phyloP scores from a whole-genome alignment of 2,329 filamentous ascomycete species.

The Aureobasidium lini region DNA sequence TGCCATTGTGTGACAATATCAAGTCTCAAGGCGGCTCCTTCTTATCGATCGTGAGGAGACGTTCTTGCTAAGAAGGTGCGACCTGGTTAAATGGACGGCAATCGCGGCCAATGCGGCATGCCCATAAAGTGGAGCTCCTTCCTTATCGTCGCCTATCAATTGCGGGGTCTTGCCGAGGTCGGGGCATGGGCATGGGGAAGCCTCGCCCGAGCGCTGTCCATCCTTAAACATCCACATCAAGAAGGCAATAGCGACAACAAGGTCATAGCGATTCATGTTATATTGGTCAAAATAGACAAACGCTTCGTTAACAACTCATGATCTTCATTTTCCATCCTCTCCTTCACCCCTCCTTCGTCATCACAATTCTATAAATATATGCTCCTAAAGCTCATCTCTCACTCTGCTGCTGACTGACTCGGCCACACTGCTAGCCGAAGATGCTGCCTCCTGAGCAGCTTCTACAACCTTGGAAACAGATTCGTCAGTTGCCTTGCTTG shows the following conservation, averaged over 20 bases:
- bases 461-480: slow-evolving; percentile 28
- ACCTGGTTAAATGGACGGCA: neutral
- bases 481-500: slow-evolving; percentile 23
- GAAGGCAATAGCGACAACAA: no score
- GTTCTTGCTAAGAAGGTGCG: neutral
- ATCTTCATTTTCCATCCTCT: neutral
- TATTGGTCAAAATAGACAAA: slow-evolving; percentile 8
- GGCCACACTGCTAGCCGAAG: slow-evolving; percentile 36
- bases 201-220: neutral
- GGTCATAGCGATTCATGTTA: neutral
- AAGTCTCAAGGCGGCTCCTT: neutral
- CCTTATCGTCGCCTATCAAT: slow-evolving; percentile 8
- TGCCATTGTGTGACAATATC: slow-evolving; percentile 30
- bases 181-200: neutral
- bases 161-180: slow-evolving; percentile 11
- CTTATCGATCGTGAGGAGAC: neutral
- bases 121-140: neutral
- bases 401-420: slow-evolving; percentile 35
- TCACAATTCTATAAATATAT: neutral
- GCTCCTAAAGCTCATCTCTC: slow-evolving; percentile 18
- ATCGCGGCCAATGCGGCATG: neutral
- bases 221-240: neutral
- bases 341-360: neutral
- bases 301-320: slow-evolving; percentile 2
- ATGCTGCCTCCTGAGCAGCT: slow-evolving; percentile 41